phyloP scores from a whole-genome alignment of 352 stramenopile species.

The Globisporangium recalcitrans region DNA sequence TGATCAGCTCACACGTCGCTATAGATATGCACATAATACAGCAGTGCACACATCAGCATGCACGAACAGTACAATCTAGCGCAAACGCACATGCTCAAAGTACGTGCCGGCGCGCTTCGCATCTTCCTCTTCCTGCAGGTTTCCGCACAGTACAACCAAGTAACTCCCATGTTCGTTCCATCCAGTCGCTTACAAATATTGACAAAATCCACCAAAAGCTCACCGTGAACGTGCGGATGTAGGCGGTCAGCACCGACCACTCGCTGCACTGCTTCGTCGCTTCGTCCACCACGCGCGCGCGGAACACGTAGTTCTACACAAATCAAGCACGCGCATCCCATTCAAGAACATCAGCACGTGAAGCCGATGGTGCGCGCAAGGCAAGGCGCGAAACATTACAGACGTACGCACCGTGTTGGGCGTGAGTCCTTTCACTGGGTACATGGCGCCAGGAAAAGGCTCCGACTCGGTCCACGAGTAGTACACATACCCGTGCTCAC shows the following conservation, averaged over 20 bases:
- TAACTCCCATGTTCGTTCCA: background rate
- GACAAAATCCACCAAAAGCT: background rate
- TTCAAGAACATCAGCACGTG: background rate
- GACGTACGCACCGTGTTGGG: slow-evolving; percentile 74
- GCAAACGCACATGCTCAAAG: slow-evolving; percentile 65
- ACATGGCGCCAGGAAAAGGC: slow-evolving; percentile 46
- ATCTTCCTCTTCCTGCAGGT: slow-evolving; percentile 65
- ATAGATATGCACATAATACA: too few species aligned
- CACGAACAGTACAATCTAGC: background rate
- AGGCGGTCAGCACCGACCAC: slow-evolving; percentile 63
- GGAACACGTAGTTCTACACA: slow-evolving; percentile 75
- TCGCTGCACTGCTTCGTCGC: slow-evolving; percentile 61
- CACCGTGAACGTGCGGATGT: slow-evolving; percentile 76
- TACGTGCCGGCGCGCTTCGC: slow-evolving; percentile 81
- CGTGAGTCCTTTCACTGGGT: slow-evolving; percentile 60
- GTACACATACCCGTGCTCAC: slow-evolving; percentile 83
- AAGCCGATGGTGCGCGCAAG: too few species aligned
- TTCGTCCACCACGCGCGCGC: slow-evolving; percentile 60
- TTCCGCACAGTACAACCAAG: too few species aligned
- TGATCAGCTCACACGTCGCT: too few species aligned
- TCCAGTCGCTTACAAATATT: too few species aligned
- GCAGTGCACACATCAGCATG: background rate
- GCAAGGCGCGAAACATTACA: background rate
- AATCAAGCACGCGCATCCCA: background rate
- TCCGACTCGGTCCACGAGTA: slow-evolving; percentile 84